Base-by-base conservation (phyloP, 495 filamentous ascomycete genomes). In the Pseudevernia furfuracea region DNA sequence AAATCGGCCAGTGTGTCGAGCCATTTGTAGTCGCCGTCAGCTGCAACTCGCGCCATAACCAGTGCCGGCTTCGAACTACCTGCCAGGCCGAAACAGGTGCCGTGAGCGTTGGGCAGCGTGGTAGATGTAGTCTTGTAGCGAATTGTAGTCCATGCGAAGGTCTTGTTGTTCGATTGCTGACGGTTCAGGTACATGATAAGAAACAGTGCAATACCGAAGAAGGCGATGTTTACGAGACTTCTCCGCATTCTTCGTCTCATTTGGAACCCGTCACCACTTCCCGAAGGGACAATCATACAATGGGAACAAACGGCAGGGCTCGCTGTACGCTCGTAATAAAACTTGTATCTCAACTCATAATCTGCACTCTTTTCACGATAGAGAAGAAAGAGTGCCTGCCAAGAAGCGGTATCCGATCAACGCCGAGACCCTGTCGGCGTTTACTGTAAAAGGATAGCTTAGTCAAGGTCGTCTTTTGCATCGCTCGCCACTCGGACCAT, bases 21-120 rank as follows among this genome's bases (percentile, higher is more conserved):
- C 78, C 78, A 80, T 58, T 72, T 65, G 25, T 72, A 43, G 63
- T 73, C 73, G 61, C 74, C 73, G 65, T 79, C 79, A 25, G 68
- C 66, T 19, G 60, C 59, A 25, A 79, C 73, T 19, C 69, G 72
- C 1, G 77, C 74, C 0, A 80, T 73, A 14, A 79, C 64, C 41
- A 79, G 67, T 7, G 74, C 77, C 10, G 77, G 76, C 57, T 77
- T 78, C 19, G 69, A 70, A 57, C 68, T 68, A 10, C 53, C 53
- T 15, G 69, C 60, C 25, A 79, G 73, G 15, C 73, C 69, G 1
- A 74, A 74, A 64, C 76, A 78, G 58, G 70, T 64, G 37, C 76
- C 76, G 32, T 67, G 71, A 11, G 69, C 49, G 14, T 71, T 66
- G 7, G 72, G 75, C 38, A 72, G 65, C 8, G 64, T 61, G 32